Base-by-base conservation (phyloP, 352 stramenopile species). In the Globisporangium okanoganense region DNA sequence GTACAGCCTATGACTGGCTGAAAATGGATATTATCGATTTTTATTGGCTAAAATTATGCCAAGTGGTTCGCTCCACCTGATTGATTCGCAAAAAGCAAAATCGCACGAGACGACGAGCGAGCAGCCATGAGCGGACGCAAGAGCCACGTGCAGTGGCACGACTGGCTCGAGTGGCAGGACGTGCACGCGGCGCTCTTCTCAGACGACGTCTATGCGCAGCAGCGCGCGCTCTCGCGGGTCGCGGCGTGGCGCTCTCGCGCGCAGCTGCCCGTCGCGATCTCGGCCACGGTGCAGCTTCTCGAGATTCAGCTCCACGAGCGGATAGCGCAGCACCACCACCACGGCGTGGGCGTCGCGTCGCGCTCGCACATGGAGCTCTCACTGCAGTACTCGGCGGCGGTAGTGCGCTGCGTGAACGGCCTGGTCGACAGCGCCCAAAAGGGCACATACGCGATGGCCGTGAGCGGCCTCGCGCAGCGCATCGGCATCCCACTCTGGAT, bases 401-500 rank as follows among this genome's bases (percentile, higher is more conserved):
- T 94, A 16, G 76, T 94, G 31, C 85, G 85, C 31, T 94, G 85
- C 44, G 85, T 94, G 33, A 94, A 94, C n/a, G 85, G 85, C 0
- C 69, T 94, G 18, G 85, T 94, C 0, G 85, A 94, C 44, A 76
- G 76, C 16, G 85, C 81, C n/a, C 85, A 94, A 65, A 89, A 85
- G 44, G 84, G 84, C 22, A 64, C 76, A 44, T 93, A 92, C 65
- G 85, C 85, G 20, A 73, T 79, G 71, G 78, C 85, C 3, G 83
- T 94, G 57, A 94, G 85, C 35, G 62, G 67, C 14, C 64, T 94
- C 48, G 96, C 91, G 53, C 76, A 90, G 41, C 79, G 92, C 36
- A 91, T 97, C 20, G 94, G 94, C 56, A 90, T 98, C 45, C 94
- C 94, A 29, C 69, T 90, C 10, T 98, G 94, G 94, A 81, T 98